Evolutionary conservation across 176 grass and related monocot species (phyloP).

Genomic region (Tillandsia fasciculata): DNA sequence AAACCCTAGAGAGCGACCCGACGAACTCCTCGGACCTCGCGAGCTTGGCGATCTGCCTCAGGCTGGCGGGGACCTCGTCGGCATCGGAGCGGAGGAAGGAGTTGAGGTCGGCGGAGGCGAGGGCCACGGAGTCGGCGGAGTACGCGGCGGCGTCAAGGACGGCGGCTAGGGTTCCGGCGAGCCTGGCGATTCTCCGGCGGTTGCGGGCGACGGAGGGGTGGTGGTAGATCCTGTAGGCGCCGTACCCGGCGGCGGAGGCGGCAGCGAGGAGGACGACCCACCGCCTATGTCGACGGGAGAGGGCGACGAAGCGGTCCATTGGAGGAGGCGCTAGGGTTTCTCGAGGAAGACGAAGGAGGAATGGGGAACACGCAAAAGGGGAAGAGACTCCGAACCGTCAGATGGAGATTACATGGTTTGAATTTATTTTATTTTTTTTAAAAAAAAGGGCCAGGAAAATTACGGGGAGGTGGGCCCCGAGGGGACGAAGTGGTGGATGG

Average conservation of each 20-base stretch:
- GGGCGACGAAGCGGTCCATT: conserved; percentile 36
- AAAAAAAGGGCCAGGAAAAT: not conserved
- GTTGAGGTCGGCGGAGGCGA: conserved; percentile 61
- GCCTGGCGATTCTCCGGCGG: conserved; percentile 40
- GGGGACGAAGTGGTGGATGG: not conserved
- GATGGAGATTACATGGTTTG: not conserved
- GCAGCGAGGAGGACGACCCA: conserved; percentile 36
- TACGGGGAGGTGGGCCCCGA: not conserved
- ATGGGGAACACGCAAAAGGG: not conserved
- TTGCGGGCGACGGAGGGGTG: conserved; percentile 53
- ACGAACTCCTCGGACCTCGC: conserved; percentile 60
- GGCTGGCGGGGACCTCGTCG: conserved; percentile 59
- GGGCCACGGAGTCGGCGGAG: conserved; percentile 48
- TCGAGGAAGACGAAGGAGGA: not conserved
- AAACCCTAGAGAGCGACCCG: conserved; percentile 41
- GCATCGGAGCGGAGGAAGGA: conserved; percentile 62
- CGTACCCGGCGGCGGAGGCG: conserved; percentile 25
- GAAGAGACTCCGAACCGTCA: not conserved
- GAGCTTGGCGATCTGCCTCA: conserved; percentile 67
- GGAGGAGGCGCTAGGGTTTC: conserved; percentile 21
- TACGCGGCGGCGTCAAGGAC: conserved; percentile 49
- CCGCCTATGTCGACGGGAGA: conserved; percentile 49
- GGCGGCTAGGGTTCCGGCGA: conserved; percentile 37
- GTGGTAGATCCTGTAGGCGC: conserved; percentile 77
- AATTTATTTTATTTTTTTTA: not conserved